Evolutionary conservation across 2,329 filamentous ascomycete genomes (phyloP).

Genomic region (Botrytis fabae): DNA sequence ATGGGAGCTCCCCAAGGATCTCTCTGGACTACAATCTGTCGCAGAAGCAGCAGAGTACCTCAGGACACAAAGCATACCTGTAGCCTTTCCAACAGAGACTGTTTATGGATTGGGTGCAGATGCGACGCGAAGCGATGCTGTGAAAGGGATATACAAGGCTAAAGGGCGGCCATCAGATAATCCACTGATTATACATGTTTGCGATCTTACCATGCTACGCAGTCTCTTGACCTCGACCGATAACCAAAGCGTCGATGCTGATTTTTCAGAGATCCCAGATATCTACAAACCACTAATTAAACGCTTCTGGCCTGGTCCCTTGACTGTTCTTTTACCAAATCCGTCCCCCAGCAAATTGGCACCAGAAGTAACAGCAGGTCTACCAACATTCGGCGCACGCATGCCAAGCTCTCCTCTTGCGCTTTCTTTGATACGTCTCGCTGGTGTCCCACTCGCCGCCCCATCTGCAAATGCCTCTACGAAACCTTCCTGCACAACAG

Average conservation of each 20-base stretch:
- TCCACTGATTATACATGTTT: slow-evolving; percentile 89
- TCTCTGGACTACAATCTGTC: slow-evolving; percentile 28
- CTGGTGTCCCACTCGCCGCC: slow-evolving; percentile 78
- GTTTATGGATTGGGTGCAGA: slow-evolving; percentile 97
- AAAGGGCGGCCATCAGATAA: slow-evolving; percentile 94
- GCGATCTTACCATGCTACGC: slow-evolving; percentile 57
- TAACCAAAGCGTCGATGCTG: slow-evolving; percentile 36
- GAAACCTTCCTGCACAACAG: slow-evolving; percentile 86
- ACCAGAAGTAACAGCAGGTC: slow-evolving; percentile 85
- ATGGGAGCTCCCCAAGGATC: slow-evolving; percentile 33
- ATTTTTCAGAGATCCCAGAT: slow-evolving; percentile 35
- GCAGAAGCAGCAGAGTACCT: slow-evolving; percentile 37
- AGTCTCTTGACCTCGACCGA: slow-evolving; percentile 28
- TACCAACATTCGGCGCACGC: slow-evolving; percentile 82
- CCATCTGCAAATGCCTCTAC: slow-evolving; percentile 95
- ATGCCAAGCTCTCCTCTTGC: slow-evolving; percentile 88
- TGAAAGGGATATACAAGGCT: slow-evolving; percentile 87
- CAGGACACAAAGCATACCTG: slow-evolving; percentile 52
- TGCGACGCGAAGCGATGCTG: slow-evolving; percentile 79
- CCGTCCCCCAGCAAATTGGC: slow-evolving; percentile 70
- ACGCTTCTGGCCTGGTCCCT: slow-evolving; percentile 89
- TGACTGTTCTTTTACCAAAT: slow-evolving; percentile 86
- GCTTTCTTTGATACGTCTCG: slow-evolving; percentile 77
- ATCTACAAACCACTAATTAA: slow-evolving; percentile 73
- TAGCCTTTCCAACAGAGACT: slow-evolving; percentile 96